Percentiles rank a stretch among this genome's conserved stretches.
Conservation (phyloP, 495 filamentous ascomycete genomes). For the Trichocladium uniseriatum region DNA sequence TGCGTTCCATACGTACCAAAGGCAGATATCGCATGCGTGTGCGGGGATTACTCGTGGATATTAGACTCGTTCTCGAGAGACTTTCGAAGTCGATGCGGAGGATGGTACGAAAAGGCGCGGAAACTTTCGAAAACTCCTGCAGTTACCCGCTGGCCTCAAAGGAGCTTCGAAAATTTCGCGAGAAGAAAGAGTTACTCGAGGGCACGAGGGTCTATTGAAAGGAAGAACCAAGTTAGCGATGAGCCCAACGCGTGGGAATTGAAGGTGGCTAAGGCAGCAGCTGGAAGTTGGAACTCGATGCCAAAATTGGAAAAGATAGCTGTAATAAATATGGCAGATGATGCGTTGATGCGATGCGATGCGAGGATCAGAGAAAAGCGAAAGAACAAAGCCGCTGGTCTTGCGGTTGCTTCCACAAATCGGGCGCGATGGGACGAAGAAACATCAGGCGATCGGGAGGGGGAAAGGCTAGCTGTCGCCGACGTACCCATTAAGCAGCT, state of each 20-base stretch:
- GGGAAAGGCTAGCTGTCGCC: not conserved
- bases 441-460: conserved; percentile 2
- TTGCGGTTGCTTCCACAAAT: not conserved
- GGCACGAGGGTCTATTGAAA: conserved; percentile 19
- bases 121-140: conserved; percentile 58
- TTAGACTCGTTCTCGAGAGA: conserved; percentile 20
- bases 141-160: conserved; percentile 91
- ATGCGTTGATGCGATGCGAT: not conserved
- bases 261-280: not conserved
- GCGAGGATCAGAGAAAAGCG: not conserved
- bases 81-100: conserved; percentile 32
- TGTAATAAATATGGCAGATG: not conserved
- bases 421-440: not conserved
- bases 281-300: not conserved
- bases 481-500: conserved; percentile 22
- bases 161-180: conserved; percentile 46
- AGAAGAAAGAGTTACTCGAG: conserved; percentile 20
- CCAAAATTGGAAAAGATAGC: not conserved
- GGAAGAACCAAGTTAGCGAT: conserved; percentile 21
- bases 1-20: conserved; percentile 7
- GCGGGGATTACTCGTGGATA: conserved; percentile 9
- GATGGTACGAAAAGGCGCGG: conserved; percentile 31
- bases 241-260: not conserved
- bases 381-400: not conserved
- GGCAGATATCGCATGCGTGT: conserved; percentile 7